Percentiles rank a stretch among this genome's conserved stretches.
Conservation (phyloP, 179 eudicot genomes). For the Vitellaria paradoxa region DNA sequence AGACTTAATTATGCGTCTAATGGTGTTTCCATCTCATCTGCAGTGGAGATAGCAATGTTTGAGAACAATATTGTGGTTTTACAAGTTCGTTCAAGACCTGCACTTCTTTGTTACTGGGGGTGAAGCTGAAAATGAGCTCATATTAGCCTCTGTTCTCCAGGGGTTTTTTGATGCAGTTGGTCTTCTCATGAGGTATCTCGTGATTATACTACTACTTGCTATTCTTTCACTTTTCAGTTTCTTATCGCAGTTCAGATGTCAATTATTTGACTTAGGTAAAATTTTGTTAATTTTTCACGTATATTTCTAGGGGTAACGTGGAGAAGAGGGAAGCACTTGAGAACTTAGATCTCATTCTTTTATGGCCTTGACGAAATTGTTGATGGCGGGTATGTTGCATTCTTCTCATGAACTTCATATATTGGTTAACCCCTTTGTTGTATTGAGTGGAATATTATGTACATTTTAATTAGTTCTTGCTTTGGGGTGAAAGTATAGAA, state of each 20-base stretch:
- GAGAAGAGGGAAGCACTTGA: slow-evolving; percentile 89
- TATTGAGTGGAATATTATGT: background rate
- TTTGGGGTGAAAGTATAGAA: too few relatives aligned
- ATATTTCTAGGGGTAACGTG: slow-evolving; percentile 60
- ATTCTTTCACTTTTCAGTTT: background rate
- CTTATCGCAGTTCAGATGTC: background rate
- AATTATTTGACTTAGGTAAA: background rate
- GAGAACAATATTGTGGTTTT: slow-evolving; percentile 75
- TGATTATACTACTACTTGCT: background rate
- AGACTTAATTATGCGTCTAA: slow-evolving; percentile 6
- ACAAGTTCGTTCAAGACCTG: slow-evolving; percentile 87
- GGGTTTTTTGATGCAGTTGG: slow-evolving; percentile 86
- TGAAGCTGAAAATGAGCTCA: slow-evolving; percentile 83
- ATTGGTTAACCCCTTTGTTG: background rate
- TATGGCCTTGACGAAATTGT: slow-evolving; percentile 93
- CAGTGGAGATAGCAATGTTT: slow-evolving; percentile 86
- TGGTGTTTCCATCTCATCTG: slow-evolving; percentile 18
- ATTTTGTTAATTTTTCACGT: background rate
- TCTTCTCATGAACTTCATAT: slow-evolving; percentile 5
- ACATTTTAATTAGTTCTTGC: too few relatives aligned
- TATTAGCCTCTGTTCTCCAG: slow-evolving; percentile 76
- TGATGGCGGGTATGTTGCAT: slow-evolving; percentile 73
- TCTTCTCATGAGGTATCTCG: slow-evolving; percentile 65
- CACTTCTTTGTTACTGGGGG: slow-evolving; percentile 90
- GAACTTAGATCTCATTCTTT: slow-evolving; percentile 88